These are phyloP conservation scores for Fusarium sp. DNA, from an alignment of 2,329 filamentous ascomycete species.

Conservation along the genomic window DNA sequence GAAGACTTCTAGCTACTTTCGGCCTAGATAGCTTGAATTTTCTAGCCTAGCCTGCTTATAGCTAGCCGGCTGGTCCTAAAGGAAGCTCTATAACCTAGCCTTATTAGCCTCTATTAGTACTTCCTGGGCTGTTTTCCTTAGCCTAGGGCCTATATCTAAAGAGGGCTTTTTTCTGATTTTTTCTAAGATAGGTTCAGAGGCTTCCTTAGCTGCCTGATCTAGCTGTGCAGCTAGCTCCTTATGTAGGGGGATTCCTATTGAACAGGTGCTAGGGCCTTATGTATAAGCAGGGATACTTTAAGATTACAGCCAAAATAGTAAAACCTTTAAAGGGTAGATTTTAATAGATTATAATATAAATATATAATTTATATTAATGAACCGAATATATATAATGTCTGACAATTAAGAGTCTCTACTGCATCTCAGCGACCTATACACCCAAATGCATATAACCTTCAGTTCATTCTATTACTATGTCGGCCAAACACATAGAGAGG, in stretches of 20 bases:
- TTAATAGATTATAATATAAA: too few species aligned
- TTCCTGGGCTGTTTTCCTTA: not conserved
- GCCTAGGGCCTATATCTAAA: too few species aligned
- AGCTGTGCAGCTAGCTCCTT: too few species aligned
- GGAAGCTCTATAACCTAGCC: not conserved
- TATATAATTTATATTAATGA: not conserved
- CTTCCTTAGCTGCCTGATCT: too few species aligned
- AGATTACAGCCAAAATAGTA: too few species aligned
- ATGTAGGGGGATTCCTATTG: too few species aligned
- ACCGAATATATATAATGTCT: not conserved
- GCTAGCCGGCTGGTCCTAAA: not conserved
- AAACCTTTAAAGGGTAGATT: too few species aligned
- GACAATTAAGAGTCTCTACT: not conserved
- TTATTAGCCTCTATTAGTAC: not conserved
- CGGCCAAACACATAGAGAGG: not conserved
- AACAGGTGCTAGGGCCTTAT: too few species aligned
- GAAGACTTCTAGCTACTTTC: not conserved
- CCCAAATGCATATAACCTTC: not conserved
- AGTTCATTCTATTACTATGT: not conserved
- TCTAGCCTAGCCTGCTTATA: not conserved
- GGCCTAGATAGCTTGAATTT: not conserved
- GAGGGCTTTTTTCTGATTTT: too few species aligned
- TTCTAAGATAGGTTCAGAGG: too few species aligned
- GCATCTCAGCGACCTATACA: not conserved
- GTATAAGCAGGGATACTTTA: too few species aligned